Base-by-base conservation (phyloP, 2,329 filamentous ascomycete species). In the Pseudogymnoascus sp. region DNA sequence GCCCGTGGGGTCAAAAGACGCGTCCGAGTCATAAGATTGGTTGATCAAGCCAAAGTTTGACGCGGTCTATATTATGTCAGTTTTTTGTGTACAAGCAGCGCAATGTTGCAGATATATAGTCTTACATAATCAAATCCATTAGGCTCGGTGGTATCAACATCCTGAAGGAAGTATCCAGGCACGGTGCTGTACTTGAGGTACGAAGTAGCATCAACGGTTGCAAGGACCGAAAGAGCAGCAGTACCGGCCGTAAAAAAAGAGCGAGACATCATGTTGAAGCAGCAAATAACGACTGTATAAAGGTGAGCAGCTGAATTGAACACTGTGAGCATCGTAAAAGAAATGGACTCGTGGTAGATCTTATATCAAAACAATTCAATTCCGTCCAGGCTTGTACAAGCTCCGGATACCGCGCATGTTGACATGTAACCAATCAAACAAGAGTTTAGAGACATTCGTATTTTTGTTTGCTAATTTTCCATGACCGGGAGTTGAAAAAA, bases 11-110 rank as follows among this genome's bases (percentile, higher is more conserved):
- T 76, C 71, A 58, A 74, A 71, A 6, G 65, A 62, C 41, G 68
- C 67, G 65, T 87, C 83, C 1, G 78, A 81, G 5, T 80, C 75
- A 67, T 88, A 88, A 1, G 78, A 77, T 55, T 79, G 78, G 66
- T 86, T 78, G 63, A 89, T 77, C 19, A 89, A 75, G 26, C 86
- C 86, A 67, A 86, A 86, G 72, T 87, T 88, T 60, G 73, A 74
- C 28, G 76, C 72, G 23, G 78, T 81, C 82, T 86, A 61, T 12
- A 39, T 3, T 18, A 56, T 35, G 45, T 52, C 26, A 52, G 45
- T 8, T 30, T 3, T 3, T n/a, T 5, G 26, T 15, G 4, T 18
- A 23, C 15, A 45, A 3, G 9, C 38, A 39, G 2, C 8, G 13
- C 15, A 55, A 61, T 5, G 56, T 19, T 23, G 4, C 10, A 41